Percentiles rank a stretch among this genome's conserved stretches.
These are phyloP conservation scores for Cerrena zonata DNA, from an alignment of 1,284 basidiomycete genomes.

Conservation along the genomic window DNA sequence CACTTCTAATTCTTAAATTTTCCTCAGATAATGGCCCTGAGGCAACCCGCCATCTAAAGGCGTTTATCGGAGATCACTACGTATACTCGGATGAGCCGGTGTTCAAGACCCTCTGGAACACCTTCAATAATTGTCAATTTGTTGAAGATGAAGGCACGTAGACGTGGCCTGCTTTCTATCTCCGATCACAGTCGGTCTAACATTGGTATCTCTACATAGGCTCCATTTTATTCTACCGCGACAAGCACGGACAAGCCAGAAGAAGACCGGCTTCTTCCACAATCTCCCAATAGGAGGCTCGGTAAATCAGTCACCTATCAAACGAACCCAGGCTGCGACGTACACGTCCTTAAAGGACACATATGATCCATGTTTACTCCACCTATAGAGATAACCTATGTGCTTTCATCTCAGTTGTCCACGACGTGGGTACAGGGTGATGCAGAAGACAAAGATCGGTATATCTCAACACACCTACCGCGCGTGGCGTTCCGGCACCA, in stretches of 20 bases:
- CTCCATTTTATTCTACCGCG: neutral
- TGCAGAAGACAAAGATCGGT: too few species aligned
- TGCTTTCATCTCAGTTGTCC: too few species aligned
- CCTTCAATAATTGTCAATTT: constrained; percentile 59
- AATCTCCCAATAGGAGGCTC: too few species aligned
- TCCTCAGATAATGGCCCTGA: constrained; percentile 40
- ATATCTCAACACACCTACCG: too few species aligned
- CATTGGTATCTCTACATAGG: neutral
- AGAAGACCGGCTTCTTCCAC: neutral
- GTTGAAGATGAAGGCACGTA: constrained; percentile 54
- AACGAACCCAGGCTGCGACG: too few species aligned
- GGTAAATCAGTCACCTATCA: too few species aligned
- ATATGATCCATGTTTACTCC: too few species aligned
- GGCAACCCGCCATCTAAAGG: constrained; percentile 46
- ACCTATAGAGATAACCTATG: too few species aligned
- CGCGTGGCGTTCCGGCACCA: too few species aligned
- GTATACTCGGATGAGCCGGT: constrained; percentile 41
- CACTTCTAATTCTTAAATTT: neutral
- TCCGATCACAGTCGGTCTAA: neutral
- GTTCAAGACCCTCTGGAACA: constrained; percentile 52
- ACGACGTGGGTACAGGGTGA: too few species aligned
- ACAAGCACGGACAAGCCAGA: neutral
- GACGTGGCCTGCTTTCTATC: neutral
- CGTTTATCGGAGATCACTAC: constrained; percentile 51
- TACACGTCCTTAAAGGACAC: too few species aligned